Evolutionary conservation across 768 basidiomycete genomes (phyloP), one percentile per base, ranked within the genome.

Genomic region (Trametes sanguinea): DNA sequence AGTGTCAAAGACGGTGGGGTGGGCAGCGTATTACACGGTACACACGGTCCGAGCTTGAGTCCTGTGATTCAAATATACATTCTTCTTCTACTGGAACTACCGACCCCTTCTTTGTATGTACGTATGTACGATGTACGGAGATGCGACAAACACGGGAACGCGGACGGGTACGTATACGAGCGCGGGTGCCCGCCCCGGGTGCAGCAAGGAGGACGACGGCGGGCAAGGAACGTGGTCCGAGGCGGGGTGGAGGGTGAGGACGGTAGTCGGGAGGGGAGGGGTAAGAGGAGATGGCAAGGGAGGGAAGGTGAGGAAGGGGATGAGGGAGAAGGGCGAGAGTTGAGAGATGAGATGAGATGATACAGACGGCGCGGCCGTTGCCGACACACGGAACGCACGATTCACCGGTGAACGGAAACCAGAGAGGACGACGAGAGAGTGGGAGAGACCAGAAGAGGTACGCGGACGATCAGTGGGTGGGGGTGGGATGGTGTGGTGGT

Each of bases 61-160:
- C 57, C 57, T 43, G 22, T 22, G 51, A 59, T 54, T 57, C 53
- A 57, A 61, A 66, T 62, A 52, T 63, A 62, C 57, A 65, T 62
- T 63, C 57, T 65, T 64, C 63, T 64, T 64, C 63, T 64, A 64
- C 58, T 51, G 39, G 54, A 60, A 45, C 56, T 54, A 57, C 55
- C 43, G 46, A 54, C 54, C 51, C 53, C 64, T 57, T 65, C 63
- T 54, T 59, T 63, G 52, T 55, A 55, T 62, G 51, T 54, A 47
- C 51, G 59, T 60, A 60, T 60, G 52, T 60, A 42, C 59, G 51
- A 35, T 42, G 48, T 33, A 60, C 58, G 62, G 35, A 48, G 44
- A 56, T 60, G 57, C 57, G 30, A 44, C 42, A 17, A 45, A 60
- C 59, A 48, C 57, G 30, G 51, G 50, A 39, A 42, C 35, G 32